A percentile compares a stretch with the other conserved stretches of the same genome.
Conservation (phyloP, 1,284 basidiomycete genomes). For the Boletus sp. region DNA sequence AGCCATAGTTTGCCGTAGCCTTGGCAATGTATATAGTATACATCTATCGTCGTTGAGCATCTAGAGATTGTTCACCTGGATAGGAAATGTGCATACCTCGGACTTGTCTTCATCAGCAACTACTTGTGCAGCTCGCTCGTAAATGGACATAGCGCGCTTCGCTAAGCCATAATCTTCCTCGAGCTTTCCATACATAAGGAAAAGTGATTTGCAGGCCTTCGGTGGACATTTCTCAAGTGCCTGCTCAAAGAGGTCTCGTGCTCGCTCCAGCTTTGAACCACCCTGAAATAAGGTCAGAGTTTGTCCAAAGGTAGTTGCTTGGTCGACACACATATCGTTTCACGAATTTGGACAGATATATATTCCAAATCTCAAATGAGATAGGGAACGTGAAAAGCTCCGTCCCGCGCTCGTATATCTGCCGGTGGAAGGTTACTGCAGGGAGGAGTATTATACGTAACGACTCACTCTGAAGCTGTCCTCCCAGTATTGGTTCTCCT, state of each 20-base stretch:
- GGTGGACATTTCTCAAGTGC: constrained; percentile 94
- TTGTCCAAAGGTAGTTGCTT: not conserved
- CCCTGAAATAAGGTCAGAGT: constrained; percentile 47
- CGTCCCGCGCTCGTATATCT: constrained; percentile 96
- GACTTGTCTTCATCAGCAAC: constrained; percentile 92
- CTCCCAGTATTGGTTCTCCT: constrained; percentile 97
- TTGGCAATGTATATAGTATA: constrained; percentile 98
- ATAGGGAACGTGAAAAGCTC: constrained; percentile 98
- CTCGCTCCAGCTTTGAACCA: constrained; percentile 90
- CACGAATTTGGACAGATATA: constrained; percentile 95
- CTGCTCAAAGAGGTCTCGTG: constrained; percentile 96
- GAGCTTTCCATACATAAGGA: constrained; percentile 91
- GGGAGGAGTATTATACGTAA: not conserved
- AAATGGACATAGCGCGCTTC: constrained; percentile 94
- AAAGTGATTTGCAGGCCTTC: constrained; percentile 92
- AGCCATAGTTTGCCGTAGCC: constrained; percentile 91
- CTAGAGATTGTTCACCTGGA: not conserved
- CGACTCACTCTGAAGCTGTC: constrained; percentile 93
- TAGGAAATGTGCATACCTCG: constrained; percentile 56
- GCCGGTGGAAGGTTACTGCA: constrained; percentile 4
- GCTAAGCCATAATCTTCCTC: constrained; percentile 96
- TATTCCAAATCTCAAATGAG: constrained; percentile 99
- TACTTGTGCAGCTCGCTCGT: constrained; percentile 86
- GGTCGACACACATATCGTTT: constrained; percentile 80
- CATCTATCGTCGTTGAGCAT: constrained; percentile 55